Evolutionary conservation across 441 rosid genomes (phyloP).

Genomic region (Manihot esculenta): DNA sequence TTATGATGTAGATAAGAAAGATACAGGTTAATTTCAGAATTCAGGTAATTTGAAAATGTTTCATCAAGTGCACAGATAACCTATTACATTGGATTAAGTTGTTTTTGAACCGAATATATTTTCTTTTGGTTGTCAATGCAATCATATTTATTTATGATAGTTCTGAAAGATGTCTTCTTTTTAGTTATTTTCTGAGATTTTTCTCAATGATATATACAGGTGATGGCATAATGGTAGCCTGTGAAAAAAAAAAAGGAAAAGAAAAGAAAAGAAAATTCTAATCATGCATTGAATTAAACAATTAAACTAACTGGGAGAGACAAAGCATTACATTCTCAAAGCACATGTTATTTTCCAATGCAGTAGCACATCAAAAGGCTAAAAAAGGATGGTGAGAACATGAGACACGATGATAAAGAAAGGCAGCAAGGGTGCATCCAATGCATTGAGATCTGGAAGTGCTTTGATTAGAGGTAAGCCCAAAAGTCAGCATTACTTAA

Average conservation of each 20-base stretch:
- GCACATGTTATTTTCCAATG: conserved; percentile 3
- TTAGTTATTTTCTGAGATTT: not conserved
- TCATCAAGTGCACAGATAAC: not conserved
- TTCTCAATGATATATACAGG: not conserved
- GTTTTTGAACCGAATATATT: not conserved
- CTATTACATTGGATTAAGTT: not conserved
- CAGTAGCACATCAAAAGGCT: not conserved
- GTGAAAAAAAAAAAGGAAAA: too few species aligned
- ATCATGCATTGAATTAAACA: conserved; percentile 4
- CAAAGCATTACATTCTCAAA: not conserved
- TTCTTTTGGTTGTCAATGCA: not conserved
- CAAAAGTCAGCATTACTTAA: not conserved
- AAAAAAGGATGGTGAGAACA: not conserved
- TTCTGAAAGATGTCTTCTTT: not conserved
- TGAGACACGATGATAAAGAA: conserved; percentile 3
- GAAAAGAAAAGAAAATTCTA: too few species aligned
- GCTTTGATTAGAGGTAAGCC: not conserved
- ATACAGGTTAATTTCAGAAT: conserved; percentile 4
- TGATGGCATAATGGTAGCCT: conserved; percentile 1
- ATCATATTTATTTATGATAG: not conserved
- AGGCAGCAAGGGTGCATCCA: not conserved
- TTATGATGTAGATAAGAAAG: not conserved
- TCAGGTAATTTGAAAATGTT: not conserved
- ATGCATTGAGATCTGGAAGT: not conserved
- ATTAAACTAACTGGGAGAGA: not conserved